Evolutionary conservation across 176 grass and related monocot genomes (phyloP), one percentile per base, ranked within the genome.

Genomic region (Olyra latifolia): DNA sequence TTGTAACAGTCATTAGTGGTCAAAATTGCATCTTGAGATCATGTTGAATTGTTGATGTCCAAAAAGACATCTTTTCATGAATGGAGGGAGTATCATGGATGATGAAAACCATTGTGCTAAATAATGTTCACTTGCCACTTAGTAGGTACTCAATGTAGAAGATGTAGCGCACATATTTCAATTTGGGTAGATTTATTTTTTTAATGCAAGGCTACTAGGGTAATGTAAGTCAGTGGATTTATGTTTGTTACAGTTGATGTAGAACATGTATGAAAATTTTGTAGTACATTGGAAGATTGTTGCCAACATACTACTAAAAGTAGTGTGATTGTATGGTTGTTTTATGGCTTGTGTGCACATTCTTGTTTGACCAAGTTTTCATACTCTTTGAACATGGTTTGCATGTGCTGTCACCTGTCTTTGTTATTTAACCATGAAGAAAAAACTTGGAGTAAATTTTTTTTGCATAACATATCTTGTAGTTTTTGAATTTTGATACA

Each of bases 361-460:
- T 65, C 60, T 28, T 20, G 60, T 74, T 72, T 63, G 6, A 73
- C 58, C 47, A 80, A 77, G 52, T 38, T 8, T 53, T 25, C 25
- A 24, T 63, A 48, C 46, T 74, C 41, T 66, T 62, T 76, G 8
- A 12, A 57, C 72, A 82, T 14, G 52, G 5, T 63, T 70, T 52
- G 43, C n/a, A 45, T 62, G n/a, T 70, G 35, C 27, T 57, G 14
- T 64, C 7, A 77, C 48, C 49, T 67, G 28, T 13, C 20, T 2
- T 0, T 66, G 19, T 66, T 35, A 58, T 27, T 56, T 66, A 10
- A 46, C 14, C 4, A 8, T n/a, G 14, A 50, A 59, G 28, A 53
- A 38, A 60, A 29, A 48, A 17, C 10, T 84, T 50, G 19, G 15
- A 38, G 61, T 66, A 80, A 80, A 39, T 38, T 3, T 68, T 81